These are phyloP conservation scores for Anthoceros angustus DNA, from an alignment of 225 moss, liverwort and hornwort genomes.

Conservation along the genomic window DNA sequence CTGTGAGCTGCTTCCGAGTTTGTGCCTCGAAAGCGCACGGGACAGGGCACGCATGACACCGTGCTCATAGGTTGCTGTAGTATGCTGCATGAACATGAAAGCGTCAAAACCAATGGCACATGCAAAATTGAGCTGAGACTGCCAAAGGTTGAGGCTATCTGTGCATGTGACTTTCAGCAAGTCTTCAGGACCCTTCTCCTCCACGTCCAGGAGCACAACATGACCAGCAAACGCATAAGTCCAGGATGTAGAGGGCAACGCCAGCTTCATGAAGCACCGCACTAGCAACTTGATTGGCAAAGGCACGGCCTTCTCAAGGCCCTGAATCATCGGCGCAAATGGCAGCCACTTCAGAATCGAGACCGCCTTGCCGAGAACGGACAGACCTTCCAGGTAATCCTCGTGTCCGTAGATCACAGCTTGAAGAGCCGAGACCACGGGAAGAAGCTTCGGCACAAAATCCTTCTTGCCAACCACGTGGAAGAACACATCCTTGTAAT, in stretches of 20 bases:
- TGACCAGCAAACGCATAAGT: slow-evolving; percentile 49
- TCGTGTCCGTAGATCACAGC: slow-evolving; percentile 28
- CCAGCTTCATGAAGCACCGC: slow-evolving; percentile 35
- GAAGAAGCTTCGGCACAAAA: slow-evolving; percentile 35
- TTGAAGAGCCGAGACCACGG: slow-evolving; percentile 32
- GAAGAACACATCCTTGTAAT: slow-evolving; percentile 35
- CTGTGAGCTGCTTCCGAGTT: slow-evolving; percentile 4
- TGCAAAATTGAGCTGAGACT: slow-evolving; percentile 39
- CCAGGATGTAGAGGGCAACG: slow-evolving; percentile 24
- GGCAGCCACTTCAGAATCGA: slow-evolving; percentile 32
- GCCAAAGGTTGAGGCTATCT: slow-evolving; percentile 36
- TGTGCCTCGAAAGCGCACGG: slow-evolving; percentile 15
- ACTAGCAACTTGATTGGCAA: slow-evolving; percentile 25
- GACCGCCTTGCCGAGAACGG: slow-evolving; percentile 18
- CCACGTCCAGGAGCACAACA: slow-evolving; percentile 34
- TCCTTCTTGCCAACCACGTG: slow-evolving; percentile 38
- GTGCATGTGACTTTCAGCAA: slow-evolving; percentile 26
- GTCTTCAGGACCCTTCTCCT: slow-evolving; percentile 12
- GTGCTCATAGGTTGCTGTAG: slow-evolving; percentile 22
- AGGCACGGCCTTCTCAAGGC: slow-evolving; percentile 25
- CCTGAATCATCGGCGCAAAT: slow-evolving; percentile 20
- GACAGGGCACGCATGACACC: slow-evolving; percentile 35
- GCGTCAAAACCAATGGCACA: slow-evolving; percentile 31
- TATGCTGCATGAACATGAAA: slow-evolving; percentile 36
- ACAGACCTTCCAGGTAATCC: slow-evolving; percentile 33